These are phyloP conservation scores for Teunomyces funiuensis DNA, from an alignment of 805 yeast genomes.

Conservation along the genomic window DNA sequence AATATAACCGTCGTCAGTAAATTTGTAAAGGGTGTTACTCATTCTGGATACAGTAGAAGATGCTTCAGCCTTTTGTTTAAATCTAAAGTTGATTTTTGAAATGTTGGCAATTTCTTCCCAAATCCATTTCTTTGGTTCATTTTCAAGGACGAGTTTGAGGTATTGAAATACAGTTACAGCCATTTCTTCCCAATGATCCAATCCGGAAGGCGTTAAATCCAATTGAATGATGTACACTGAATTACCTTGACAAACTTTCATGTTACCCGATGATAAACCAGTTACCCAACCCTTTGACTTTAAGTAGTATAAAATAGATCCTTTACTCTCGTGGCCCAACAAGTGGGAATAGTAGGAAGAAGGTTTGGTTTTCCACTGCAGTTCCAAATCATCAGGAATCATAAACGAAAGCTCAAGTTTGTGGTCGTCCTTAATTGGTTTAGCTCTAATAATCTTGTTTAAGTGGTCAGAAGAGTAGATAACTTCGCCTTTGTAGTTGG, in stretches of 20 bases:
- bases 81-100: slow-evolving; percentile 69
- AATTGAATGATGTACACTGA: slow-evolving; percentile 68
- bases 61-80: slow-evolving; percentile 74
- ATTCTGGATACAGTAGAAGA: slow-evolving; percentile 69
- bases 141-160: slow-evolving; percentile 53
- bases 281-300: slow-evolving; percentile 77
- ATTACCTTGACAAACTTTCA: slow-evolving; percentile 63
- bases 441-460: slow-evolving; percentile 58
- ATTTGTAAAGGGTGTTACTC: slow-evolving; percentile 60
- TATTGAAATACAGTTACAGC: slow-evolving; percentile 67
- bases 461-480: slow-evolving; percentile 53
- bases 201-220: slow-evolving; percentile 75
- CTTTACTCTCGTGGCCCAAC: slow-evolving; percentile 90
- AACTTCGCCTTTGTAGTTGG: slow-evolving; percentile 43
- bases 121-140: slow-evolving; percentile 75
- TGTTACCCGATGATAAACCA: slow-evolving; percentile 71
- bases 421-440: slow-evolving; percentile 81
- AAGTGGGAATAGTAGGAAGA: slow-evolving; percentile 73
- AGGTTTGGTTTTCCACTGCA: slow-evolving; percentile 66
- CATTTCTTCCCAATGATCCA: slow-evolving; percentile 61
- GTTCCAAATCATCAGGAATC: slow-evolving; percentile 69
- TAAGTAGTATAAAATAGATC: slow-evolving; percentile 71
- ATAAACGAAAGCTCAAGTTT: slow-evolving; percentile 65
- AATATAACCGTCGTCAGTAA: slow-evolving; percentile 32
- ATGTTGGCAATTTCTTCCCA: slow-evolving; percentile 74